These are phyloP conservation scores for Claviceps purpurea DNA, from an alignment of 2,329 filamentous ascomycete species.

Conservation along the genomic window DNA sequence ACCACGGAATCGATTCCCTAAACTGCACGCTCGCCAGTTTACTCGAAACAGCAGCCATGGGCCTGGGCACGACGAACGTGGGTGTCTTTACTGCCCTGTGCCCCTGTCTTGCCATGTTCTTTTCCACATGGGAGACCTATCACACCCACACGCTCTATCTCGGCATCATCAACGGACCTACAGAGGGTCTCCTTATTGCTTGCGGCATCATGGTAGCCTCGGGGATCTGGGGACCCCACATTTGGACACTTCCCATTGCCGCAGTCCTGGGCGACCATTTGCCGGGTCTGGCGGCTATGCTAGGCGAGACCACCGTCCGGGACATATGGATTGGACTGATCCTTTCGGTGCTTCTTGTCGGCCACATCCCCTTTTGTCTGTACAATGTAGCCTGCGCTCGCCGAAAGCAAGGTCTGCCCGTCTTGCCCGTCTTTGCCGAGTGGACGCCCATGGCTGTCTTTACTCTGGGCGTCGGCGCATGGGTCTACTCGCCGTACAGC, in stretches of 20 bases:
- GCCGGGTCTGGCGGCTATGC: slow-evolving; percentile 38
- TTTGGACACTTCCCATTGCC: slow-evolving; percentile 69
- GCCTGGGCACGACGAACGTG: slow-evolving; percentile 66
- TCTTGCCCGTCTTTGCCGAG: slow-evolving; percentile 77
- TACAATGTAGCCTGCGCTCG: slow-evolving; percentile 73
- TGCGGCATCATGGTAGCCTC: slow-evolving; percentile 75
- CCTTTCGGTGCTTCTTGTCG: slow-evolving; percentile 48
- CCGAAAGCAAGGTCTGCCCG: slow-evolving; percentile 53
- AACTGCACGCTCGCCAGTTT: slow-evolving; percentile 93
- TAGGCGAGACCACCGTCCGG: slow-evolving; percentile 62
- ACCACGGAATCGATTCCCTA: slow-evolving; percentile 95
- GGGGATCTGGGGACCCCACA: slow-evolving; percentile 73
- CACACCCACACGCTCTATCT: slow-evolving; percentile 96
- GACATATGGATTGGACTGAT: slow-evolving; percentile 79
- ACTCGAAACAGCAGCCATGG: slow-evolving; percentile 86
- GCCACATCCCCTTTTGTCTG: slow-evolving; percentile 81
- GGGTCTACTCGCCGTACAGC: slow-evolving; percentile 85
- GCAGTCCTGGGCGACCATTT: slow-evolving; percentile 47
- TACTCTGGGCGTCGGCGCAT: slow-evolving; percentile 59
- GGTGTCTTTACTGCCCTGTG: slow-evolving; percentile 86
- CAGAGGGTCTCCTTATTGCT: slow-evolving; percentile 84
- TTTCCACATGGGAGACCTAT: slow-evolving; percentile 99
- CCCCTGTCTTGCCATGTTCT: slow-evolving; percentile 95
- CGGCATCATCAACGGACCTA: slow-evolving; percentile 92
- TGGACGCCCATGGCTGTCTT: slow-evolving; percentile 87